phyloP scores from a whole-genome alignment of 2,329 filamentous ascomycete species.

The Exophiala mesophila region DNA sequence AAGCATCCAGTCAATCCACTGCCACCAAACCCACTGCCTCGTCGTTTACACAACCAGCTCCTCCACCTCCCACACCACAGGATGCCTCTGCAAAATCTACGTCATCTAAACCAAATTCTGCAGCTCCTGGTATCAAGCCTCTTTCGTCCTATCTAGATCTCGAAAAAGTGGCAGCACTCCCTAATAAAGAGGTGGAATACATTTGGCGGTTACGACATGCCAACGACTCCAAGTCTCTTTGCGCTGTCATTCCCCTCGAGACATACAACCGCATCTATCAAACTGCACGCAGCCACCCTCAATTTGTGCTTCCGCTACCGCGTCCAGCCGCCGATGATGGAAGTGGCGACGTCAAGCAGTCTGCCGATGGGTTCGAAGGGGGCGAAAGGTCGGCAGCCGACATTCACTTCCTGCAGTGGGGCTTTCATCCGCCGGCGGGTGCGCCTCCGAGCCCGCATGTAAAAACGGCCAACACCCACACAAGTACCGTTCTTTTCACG shows the following conservation, averaged over 20 bases:
- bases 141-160: conserved; percentile 71
- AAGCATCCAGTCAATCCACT: conserved; percentile 41
- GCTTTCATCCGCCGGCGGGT: conserved; percentile 63
- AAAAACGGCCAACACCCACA: conserved; percentile 48
- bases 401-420: conserved; percentile 96
- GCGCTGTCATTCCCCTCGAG: conserved; percentile 68
- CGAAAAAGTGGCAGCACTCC: conserved; percentile 66
- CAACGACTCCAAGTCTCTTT: conserved; percentile 66
- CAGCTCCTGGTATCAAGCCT: conserved; percentile 53
- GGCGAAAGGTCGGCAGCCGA: conserved; percentile 63
- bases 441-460: conserved; percentile 24
- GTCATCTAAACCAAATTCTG: conserved; percentile 43
- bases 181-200: conserved; percentile 74
- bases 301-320: conserved; percentile 84
- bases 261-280: conserved; percentile 70
- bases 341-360: conserved; percentile 26
- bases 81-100: conserved; percentile 30
- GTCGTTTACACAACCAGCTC: conserved; percentile 30
- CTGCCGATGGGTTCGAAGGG: conserved; percentile 31
- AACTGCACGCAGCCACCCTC: conserved; percentile 69
- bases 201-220: conserved; percentile 90
- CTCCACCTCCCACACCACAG: conserved; percentile 36
- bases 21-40: conserved; percentile 20
- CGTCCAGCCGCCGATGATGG: conserved; percentile 30
- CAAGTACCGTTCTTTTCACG: conserved; percentile 81